Conservation (phyloP, 495 filamentous ascomycete genomes). For the Penicillium bialowiezense region DNA sequence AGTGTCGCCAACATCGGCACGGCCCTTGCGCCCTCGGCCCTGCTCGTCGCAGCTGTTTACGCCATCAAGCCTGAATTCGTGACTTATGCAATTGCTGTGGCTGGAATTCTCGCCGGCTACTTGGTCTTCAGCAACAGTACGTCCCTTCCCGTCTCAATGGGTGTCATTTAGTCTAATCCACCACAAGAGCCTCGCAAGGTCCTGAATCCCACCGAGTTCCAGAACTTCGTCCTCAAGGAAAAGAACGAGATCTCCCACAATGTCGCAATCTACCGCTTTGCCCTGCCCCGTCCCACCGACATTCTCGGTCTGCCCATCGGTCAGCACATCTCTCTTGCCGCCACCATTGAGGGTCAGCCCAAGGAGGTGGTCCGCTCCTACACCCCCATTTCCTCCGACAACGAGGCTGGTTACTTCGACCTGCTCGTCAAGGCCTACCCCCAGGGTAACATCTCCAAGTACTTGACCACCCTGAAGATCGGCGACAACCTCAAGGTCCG, state of each 20-base stretch:
- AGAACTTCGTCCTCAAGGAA: slow-evolving; percentile 84
- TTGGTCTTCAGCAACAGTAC: slow-evolving; percentile 25
- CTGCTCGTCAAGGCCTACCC: slow-evolving; percentile 97
- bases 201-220: slow-evolving; percentile 82
- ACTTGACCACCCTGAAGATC: slow-evolving; percentile 77
- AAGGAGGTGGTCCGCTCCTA: slow-evolving; percentile 95
- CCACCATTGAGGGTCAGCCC: slow-evolving; percentile 66
- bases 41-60: slow-evolving; percentile 71
- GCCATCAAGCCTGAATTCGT: slow-evolving; percentile 78
- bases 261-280: slow-evolving; percentile 95
- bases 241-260: slow-evolving; percentile 95
- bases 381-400: slow-evolving; percentile 92
- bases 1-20: slow-evolving; percentile 59
- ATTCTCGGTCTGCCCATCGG: slow-evolving; percentile 97
- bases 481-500: slow-evolving; percentile 85
- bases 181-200: slow-evolving; percentile 69
- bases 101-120: slow-evolving; percentile 13
- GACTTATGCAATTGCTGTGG: slow-evolving; percentile 60
- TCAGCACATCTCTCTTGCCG: slow-evolving; percentile 95
- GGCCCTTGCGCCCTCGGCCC: slow-evolving; percentile 80
- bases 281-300: slow-evolving; percentile 67
- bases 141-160: background rate
- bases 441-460: slow-evolving; percentile 90
- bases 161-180: slow-evolving; percentile 12
- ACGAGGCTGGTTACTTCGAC: slow-evolving; percentile 91